Conservation (phyloP, 345 rosid species). For the Citrus sp. region DNA sequence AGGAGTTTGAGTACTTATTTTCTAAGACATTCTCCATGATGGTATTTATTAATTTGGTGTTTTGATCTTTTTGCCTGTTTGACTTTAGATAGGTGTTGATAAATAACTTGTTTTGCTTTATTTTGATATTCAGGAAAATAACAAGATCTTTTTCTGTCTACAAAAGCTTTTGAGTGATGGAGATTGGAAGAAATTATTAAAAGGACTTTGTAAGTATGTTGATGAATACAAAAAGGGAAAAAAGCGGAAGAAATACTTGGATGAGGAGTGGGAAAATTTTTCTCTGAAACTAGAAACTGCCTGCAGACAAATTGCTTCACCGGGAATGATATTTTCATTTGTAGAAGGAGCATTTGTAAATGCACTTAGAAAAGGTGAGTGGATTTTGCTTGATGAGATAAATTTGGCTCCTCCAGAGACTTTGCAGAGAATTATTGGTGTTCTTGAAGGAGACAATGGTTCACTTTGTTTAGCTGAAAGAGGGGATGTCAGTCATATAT, state of each 20-base stretch:
- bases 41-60: slow-evolving; percentile 36
- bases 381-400: slow-evolving; percentile 97
- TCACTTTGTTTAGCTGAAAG: slow-evolving; percentile 95
- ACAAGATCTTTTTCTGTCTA: slow-evolving; percentile 33
- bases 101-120: slow-evolving; percentile 18
- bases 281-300: slow-evolving; percentile 52
- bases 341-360: slow-evolving; percentile 95
- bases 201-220: slow-evolving; percentile 43
- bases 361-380: slow-evolving; percentile 83
- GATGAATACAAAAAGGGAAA: slow-evolving; percentile 18
- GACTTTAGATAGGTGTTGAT: slow-evolving; percentile 6
- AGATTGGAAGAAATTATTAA: slow-evolving; percentile 60
- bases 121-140: slow-evolving; percentile 48
- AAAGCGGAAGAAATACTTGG: slow-evolving; percentile 66
- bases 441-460: slow-evolving; percentile 88
- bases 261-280: slow-evolving; percentile 54
- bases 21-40: slow-evolving; percentile 40
- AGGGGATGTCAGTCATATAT: slow-evolving; percentile 69
- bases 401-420: slow-evolving; percentile 95
- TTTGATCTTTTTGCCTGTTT: background rate
- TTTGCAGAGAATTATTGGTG: slow-evolving; percentile 83
- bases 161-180: slow-evolving; percentile 39
- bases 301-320: slow-evolving; percentile 50
- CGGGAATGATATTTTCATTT: slow-evolving; percentile 88
- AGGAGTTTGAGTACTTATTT: slow-evolving; percentile 64